Percentiles rank a stretch among this genome's conserved stretches.
Conservation (phyloP, 2,329 filamentous ascomycete genomes). For the Talaromyces amestolkiae region DNA sequence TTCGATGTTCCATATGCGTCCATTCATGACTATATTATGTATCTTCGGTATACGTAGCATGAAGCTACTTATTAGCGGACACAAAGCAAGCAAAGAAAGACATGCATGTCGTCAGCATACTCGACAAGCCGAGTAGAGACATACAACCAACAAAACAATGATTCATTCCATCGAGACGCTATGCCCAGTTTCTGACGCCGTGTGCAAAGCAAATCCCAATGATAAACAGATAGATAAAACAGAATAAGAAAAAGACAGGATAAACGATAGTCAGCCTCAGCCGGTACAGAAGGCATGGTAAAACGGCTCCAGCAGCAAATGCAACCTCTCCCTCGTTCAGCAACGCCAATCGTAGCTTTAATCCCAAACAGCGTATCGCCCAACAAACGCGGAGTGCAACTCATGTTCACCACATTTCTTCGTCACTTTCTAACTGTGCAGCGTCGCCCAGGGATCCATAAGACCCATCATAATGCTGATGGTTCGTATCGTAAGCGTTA, state of each 20-base stretch:
- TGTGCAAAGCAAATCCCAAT: slow-evolving; percentile 15
- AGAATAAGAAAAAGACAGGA: neutral
- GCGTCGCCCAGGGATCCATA: slow-evolving; percentile 43
- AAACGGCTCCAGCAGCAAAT: neutral
- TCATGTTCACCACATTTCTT: slow-evolving; percentile 49
- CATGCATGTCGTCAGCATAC: neutral
- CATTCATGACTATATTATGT: neutral
- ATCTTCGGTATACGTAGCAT: neutral
- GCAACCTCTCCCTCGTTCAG: neutral
- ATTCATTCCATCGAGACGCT: slow-evolving; percentile 20
- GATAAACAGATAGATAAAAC: slow-evolving; percentile 4
- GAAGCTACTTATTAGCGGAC: neutral
- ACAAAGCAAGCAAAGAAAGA: neutral
- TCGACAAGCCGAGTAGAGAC: neutral
- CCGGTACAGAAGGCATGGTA: neutral
- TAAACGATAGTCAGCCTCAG: neutral
- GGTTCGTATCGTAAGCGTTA: slow-evolving; percentile 34
- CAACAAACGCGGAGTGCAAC: neutral
- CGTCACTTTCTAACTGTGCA: slow-evolving; percentile 42
- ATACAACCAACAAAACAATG: neutral
- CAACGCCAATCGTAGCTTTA: slow-evolving; percentile 23
- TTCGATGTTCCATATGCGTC: neutral
- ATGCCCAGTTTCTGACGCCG: slow-evolving; percentile 21
- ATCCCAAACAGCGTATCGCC: neutral
- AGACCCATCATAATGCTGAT: slow-evolving; percentile 32